Base-by-base conservation (phyloP, 768 basidiomycete species). In the Calvatia gigantea region DNA sequence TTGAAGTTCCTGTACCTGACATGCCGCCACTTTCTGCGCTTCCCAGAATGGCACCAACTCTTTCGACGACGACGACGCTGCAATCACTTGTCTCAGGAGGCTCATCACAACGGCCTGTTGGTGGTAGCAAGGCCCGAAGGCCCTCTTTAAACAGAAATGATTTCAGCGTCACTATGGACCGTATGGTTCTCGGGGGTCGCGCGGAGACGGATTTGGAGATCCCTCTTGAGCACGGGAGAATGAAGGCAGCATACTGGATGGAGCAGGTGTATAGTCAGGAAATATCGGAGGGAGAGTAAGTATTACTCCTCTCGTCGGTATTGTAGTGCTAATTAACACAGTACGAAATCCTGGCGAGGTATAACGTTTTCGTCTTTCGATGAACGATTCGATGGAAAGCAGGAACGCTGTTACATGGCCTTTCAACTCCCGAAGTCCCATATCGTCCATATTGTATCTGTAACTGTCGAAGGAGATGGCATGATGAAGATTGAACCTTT, bases 231-330 rank as follows among this genome's bases (percentile, higher is more conserved):
- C 78, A 86, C 62, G 82, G 81, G 4, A 76, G 84, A 57, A 86
- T 89, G 83, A 83, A 81, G 50, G 80, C 87, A 1, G 75, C 83
- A 0, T 87, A 83, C 63, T 92, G 90, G 89, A 81, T 86, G 69
- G 83, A 91, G 60, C 76, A 70, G 48, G 59, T 92, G 14, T 67
- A 75, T 51, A 73, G 77, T 12, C 75, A 79, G 51, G 71, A 78
- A n/a, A 72, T 84, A 15, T 60, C 74, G 0, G 65, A 69, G 44
- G 63, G 63, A 41, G 79, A 82, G 90, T 91, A 65, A 72, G 82
- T 68, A 49, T 25, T 23, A 55, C 58, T 33, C 50, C 19, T 27
- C 25, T 42, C 27, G 25, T 50, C 45, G 57, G 47, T 54, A 31
- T 32, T 41, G n/a, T 29, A 27, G 49, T 57, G 12, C 42, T 50